phyloP scores from a whole-genome alignment of 2,329 filamentous ascomycete species.

The Ascochyta pisi region DNA sequence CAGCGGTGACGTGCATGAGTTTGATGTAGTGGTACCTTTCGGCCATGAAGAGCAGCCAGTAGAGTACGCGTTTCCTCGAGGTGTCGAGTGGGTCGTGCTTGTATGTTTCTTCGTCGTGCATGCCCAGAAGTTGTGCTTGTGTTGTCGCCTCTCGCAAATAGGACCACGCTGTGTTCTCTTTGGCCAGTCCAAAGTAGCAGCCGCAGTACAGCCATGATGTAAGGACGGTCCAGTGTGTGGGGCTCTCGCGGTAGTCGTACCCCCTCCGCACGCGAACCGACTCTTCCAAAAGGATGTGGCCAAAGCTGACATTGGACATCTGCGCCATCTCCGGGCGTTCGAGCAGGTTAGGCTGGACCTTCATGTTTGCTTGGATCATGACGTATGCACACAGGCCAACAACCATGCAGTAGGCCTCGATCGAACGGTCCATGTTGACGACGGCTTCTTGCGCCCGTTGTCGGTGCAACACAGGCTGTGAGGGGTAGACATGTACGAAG shows the following conservation, averaged over 20 bases:
- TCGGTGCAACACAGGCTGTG: conserved; percentile 66
- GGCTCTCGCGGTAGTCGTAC: conserved; percentile 65
- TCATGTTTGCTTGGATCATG: conserved; percentile 58
- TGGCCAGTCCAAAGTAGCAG: conserved; percentile 67
- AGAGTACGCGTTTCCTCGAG: conserved; percentile 63
- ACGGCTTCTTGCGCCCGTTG: conserved; percentile 60
- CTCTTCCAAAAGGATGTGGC: conserved; percentile 65
- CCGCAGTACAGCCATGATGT: conserved; percentile 69
- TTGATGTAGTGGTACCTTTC: conserved; percentile 57
- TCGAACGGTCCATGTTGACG: conserved; percentile 57
- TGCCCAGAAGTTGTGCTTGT: conserved; percentile 63
- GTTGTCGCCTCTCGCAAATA: conserved; percentile 68
- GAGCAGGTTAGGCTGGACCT: conserved; percentile 53
- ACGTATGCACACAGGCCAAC: conserved; percentile 59
- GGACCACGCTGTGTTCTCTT: conserved; percentile 68
- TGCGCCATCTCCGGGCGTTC: conserved; percentile 54
- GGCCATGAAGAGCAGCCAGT: conserved; percentile 69
- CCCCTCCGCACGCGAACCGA: conserved; percentile 62
- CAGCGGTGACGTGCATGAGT: background rate
- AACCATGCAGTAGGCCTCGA: conserved; percentile 66
- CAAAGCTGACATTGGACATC: conserved; percentile 54
- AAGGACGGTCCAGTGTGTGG: conserved; percentile 63
- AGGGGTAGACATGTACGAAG: conserved; percentile 68
- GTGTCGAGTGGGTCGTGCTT: conserved; percentile 58
- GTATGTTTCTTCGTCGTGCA: conserved; percentile 66